These are phyloP conservation scores for Ostreobium quekettii DNA, from an alignment of 139 green algal species.

Conservation along the genomic window DNA sequence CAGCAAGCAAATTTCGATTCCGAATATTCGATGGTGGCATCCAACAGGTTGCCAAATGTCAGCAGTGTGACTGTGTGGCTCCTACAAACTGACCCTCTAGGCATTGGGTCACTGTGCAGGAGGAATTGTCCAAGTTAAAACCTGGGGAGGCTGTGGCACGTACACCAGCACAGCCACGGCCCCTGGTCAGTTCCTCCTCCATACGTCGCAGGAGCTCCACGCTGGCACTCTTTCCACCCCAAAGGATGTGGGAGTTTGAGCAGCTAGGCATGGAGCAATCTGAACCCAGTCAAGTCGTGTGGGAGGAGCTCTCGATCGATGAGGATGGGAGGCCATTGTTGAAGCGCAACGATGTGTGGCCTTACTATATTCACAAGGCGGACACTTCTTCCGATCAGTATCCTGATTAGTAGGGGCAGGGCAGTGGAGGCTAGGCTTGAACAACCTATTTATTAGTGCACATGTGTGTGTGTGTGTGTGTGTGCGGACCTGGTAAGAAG, in stretches of 20 bases:
- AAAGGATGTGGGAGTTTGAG: slow-evolving; percentile 2
- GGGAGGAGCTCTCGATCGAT: slow-evolving; percentile 52
- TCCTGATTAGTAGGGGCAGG: too few species aligned
- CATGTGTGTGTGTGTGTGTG: too few species aligned
- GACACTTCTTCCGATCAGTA: too few species aligned
- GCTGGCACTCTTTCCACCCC: not conserved
- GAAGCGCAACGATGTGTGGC: slow-evolving; percentile 66
- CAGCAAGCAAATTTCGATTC: not conserved
- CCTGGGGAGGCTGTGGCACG: slow-evolving; percentile 41
- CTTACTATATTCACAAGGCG: too few species aligned
- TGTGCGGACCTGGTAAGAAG: too few species aligned
- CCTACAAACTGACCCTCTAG: not conserved
- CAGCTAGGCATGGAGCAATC: slow-evolving; percentile 8
- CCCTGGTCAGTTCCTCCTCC: slow-evolving; percentile 1
- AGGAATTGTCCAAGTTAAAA: slow-evolving; percentile 41
- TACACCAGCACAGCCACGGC: slow-evolving; percentile 29
- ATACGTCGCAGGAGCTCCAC: too few species aligned
- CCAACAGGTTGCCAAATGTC: not conserved
- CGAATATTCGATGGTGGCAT: slow-evolving; percentile 8
- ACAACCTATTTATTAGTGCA: too few species aligned
- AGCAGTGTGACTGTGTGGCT: slow-evolving; percentile 3
- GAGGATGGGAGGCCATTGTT: slow-evolving; percentile 46
- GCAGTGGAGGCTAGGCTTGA: too few species aligned
- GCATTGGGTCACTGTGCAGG: slow-evolving; percentile 39
- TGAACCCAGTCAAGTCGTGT: slow-evolving; percentile 38